Conservation (phyloP, 2,329 filamentous ascomycete species). For the Thelonectria rubi region DNA sequence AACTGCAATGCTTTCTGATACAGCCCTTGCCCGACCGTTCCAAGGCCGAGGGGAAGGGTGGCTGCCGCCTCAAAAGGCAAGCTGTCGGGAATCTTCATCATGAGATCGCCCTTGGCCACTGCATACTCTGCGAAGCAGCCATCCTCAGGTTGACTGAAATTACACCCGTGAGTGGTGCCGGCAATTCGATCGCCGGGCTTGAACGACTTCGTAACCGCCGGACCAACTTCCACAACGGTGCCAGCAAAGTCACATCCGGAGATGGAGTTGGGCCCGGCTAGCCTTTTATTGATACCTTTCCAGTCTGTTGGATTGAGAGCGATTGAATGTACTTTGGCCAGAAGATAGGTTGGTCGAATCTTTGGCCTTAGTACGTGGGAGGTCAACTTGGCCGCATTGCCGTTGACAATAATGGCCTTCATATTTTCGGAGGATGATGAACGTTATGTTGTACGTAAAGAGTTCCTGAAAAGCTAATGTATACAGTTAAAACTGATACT, state of each 20-base stretch:
- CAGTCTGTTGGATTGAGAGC: slow-evolving; percentile 46
- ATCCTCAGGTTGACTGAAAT: slow-evolving; percentile 28
- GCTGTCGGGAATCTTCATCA: slow-evolving; percentile 54
- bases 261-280: slow-evolving; percentile 40
- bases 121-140: slow-evolving; percentile 55
- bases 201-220: slow-evolving; percentile 48
- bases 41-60: slow-evolving; percentile 54
- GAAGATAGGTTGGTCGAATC: not conserved
- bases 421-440: not conserved
- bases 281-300: slow-evolving; percentile 40
- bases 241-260: slow-evolving; percentile 59
- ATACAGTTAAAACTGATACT: not conserved
- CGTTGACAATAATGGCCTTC: not conserved
- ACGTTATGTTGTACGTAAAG: not conserved
- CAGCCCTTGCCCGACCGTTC: slow-evolving; percentile 56
- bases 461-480: not conserved
- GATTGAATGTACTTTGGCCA: not conserved
- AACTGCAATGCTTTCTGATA: slow-evolving; percentile 49
- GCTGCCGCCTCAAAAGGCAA: slow-evolving; percentile 55
- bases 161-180: slow-evolving; percentile 26
- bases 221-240: slow-evolving; percentile 56
- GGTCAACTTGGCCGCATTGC: not conserved
- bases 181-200: slow-evolving; percentile 58
- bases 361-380: not conserved
- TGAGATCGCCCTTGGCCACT: slow-evolving; percentile 50